Evolutionary conservation across 176 grass and related monocot species (phyloP), one percentile per base, ranked within the genome.

Genomic region (Rhynchospora tenuis): DNA sequence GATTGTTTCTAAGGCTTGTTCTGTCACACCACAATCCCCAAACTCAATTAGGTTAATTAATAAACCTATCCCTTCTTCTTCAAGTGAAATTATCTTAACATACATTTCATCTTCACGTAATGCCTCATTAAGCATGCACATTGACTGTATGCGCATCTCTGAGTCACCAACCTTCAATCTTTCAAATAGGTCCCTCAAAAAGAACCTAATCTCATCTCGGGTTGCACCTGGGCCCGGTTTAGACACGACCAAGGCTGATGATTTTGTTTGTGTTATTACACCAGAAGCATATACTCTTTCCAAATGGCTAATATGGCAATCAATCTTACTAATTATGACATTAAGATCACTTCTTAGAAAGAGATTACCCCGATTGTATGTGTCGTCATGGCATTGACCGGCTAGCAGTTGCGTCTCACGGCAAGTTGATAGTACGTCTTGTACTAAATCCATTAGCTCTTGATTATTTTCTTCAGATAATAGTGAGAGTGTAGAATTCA

Each of bases 281-380:
- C 93, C 83, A 2, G 88, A 92, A 7, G 89, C 84, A 38, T 86
- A 87, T 17, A 91, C 20, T 80, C 90, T 87, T 56, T 92, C 88
- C 13, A 99, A 84, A 48, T 66, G 63, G 77, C 83, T 88, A 62
- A 86, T 73, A 58, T 84, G 89, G 46, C 80, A 61, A 82, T 89
- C 86, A 42, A 99, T 90, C 66, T 81, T 86, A 2, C 83, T 59
- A 26, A 79, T 31, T 9, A 89, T 70, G 73, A 89, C 80, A 85
- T 96, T 93, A 7, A 99, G 97, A 55, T 95, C 91, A 51, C 97
- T 99, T 73, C 86, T 87, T 29, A 99, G 89, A 17, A 90, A 93
- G 20, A 96, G 93, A 90, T 93, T 99, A 9, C 93, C 97, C 42
- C 97, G 91, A 9, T 59, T 78, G 42, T 95, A 96, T 31, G 86